Evolutionary conservation across 306 rosid species (phyloP), one percentile per base, ranked within the genome.

Genomic region (Glycine soja): DNA sequence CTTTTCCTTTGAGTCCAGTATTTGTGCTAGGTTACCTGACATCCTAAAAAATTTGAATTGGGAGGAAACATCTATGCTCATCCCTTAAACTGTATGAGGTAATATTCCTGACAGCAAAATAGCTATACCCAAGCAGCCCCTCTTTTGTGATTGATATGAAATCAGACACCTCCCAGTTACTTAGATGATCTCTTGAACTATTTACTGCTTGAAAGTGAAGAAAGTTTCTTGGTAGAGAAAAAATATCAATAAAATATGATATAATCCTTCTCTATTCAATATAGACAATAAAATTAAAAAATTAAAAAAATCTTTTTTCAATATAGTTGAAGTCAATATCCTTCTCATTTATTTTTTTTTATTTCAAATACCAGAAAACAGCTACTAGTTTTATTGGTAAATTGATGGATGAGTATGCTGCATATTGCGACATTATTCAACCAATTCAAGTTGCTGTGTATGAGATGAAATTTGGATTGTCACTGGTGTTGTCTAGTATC

Each of bases 401-500:
- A 38, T 80, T 90, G 81, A 87, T 84, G 74, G 85, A 75, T 69
- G 89, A 89, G 72, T 91, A 90, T 67, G 11, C 32, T 24, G 80
- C 86, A 48, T 91, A 87, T 73, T 75, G 78, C 24, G 97, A 95
- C 86, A 80, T 93, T 80, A 85, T 91, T 85, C 99, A 91, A 81
- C 98, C 99, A 16, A 87, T 95, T 78, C 96, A 91, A 86, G 92
- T 95, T 82, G 94, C 99, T 15, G 90, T 93, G 16, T 90, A 91
- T 86, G 99, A 95, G 88, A 89, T 95, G 87, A 95, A 93, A 78
- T 85, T 95, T 78, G 99, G 98, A 68, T 78, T 90, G 72, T 88
- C 98, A 7, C 81, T 95, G 42, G 75, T 93, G 82, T 68, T 90
- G 43, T 87, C 97, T 34, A 86, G 88, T 53, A 16, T 67, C 38